phyloP scores from a whole-genome alignment of 345 rosid genomes.

The Gossypium mustelinum region DNA sequence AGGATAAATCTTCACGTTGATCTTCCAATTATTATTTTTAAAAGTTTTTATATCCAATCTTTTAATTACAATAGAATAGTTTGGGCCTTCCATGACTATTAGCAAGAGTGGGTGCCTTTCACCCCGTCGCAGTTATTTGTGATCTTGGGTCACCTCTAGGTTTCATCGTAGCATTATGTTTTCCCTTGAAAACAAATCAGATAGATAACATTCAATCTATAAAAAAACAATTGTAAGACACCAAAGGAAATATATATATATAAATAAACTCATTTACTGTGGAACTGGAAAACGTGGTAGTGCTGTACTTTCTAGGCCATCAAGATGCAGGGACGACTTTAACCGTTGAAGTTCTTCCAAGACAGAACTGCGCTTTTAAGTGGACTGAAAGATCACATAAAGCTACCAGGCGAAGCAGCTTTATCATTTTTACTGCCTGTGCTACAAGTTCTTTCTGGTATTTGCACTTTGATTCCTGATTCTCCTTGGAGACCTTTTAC shows the following conservation, averaged over 20 bases:
- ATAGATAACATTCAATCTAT: too few species aligned
- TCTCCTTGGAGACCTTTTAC: neutral
- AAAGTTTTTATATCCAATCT: too few species aligned
- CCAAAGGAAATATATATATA: neutral
- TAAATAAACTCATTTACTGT: neutral
- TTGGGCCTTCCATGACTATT: too few species aligned
- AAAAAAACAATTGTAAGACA: neutral
- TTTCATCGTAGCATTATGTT: too few species aligned
- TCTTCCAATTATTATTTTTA: too few species aligned
- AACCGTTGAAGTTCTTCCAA: slow-evolving; percentile 81
- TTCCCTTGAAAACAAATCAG: too few species aligned
- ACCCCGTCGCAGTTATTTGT: too few species aligned
- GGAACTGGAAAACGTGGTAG: slow-evolving; percentile 38
- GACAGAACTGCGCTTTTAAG: slow-evolving; percentile 81
- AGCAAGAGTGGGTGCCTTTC: too few species aligned
- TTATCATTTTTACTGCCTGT: slow-evolving; percentile 77
- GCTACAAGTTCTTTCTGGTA: slow-evolving; percentile 95
- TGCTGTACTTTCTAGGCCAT: slow-evolving; percentile 48
- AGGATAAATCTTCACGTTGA: too few species aligned
- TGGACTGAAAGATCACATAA: slow-evolving; percentile 85
- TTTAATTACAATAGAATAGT: too few species aligned
- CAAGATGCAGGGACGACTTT: slow-evolving; percentile 92
- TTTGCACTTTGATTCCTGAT: slow-evolving; percentile 17
- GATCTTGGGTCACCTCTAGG: too few species aligned
- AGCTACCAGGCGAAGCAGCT: slow-evolving; percentile 83